phyloP scores from a whole-genome alignment of 768 basidiomycete genomes.

The Epithele typhae region DNA sequence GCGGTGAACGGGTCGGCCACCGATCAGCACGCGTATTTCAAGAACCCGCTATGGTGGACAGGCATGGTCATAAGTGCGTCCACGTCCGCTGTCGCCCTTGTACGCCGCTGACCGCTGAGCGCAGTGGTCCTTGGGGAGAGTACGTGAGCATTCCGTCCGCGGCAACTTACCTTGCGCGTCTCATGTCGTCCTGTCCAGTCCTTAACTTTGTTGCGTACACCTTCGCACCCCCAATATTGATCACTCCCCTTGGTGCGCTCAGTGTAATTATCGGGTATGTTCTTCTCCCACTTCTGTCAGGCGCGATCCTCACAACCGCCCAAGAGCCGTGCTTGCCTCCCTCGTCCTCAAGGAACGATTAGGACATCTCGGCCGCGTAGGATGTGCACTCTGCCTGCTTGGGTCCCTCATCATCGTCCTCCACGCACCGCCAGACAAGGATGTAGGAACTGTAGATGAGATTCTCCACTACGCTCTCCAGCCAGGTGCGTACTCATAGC shows the following conservation, averaged over 20 bases:
- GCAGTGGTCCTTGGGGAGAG: constrained; percentile 92
- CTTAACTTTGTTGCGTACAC: constrained; percentile 96
- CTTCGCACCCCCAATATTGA: constrained; percentile 95
- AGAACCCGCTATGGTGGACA: constrained; percentile 95
- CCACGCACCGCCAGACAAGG: constrained; percentile 95
- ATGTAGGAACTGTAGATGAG: constrained; percentile 89
- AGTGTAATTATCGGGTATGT: constrained; percentile 94
- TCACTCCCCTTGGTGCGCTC: constrained; percentile 96
- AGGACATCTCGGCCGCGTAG: constrained; percentile 86
- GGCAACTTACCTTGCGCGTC: not conserved
- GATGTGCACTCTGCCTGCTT: constrained; percentile 77
- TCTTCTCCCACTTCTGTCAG: not conserved
- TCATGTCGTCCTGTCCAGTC: constrained; percentile 34
- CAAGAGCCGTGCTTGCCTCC: constrained; percentile 88
- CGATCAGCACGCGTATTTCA: constrained; percentile 82
- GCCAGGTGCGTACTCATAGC: constrained; percentile 54
- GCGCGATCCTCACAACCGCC: not conserved
- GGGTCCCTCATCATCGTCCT: constrained; percentile 94
- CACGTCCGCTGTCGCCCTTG: not conserved
- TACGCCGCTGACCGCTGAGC: not conserved
- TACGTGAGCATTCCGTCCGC: constrained; percentile 29
- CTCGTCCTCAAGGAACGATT: constrained; percentile 90
- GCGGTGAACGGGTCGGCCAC: constrained; percentile 53
- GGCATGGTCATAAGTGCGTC: constrained; percentile 87
- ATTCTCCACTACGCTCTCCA: constrained; percentile 86